These are phyloP conservation scores for Klebsormidium nitens DNA, from an alignment of 139 green algal species.

Conservation along the genomic window DNA sequence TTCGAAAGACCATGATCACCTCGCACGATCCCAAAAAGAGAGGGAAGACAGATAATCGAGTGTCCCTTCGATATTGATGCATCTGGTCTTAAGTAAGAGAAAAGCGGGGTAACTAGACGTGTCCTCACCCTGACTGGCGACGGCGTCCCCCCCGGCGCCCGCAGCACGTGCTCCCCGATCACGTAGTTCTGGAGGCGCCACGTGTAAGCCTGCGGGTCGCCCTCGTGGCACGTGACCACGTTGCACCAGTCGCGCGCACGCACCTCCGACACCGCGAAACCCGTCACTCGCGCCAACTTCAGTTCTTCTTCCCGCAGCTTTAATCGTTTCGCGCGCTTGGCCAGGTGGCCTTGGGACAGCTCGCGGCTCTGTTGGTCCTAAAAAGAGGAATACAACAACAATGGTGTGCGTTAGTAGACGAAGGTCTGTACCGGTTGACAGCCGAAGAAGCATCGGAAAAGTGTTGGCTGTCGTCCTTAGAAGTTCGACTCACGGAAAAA, in stretches of 20 bases:
- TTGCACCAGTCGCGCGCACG: constrained; percentile 96
- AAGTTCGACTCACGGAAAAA: too few species aligned
- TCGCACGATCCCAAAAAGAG: too few species aligned
- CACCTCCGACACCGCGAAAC: constrained; percentile 44
- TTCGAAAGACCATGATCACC: too few species aligned
- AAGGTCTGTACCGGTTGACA: too few species aligned
- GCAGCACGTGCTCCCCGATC: constrained; percentile 46
- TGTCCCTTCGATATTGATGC: too few species aligned
- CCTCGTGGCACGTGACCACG: constrained; percentile 86
- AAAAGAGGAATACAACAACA: too few species aligned
- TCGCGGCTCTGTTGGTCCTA: constrained; percentile 87
- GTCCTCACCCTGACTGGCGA: constrained; percentile 18
- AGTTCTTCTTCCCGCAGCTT: constrained; percentile 71
- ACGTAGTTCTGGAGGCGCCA: constrained; percentile 69
- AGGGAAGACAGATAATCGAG: too few species aligned
- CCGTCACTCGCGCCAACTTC: constrained; percentile 65
- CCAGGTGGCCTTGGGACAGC: constrained; percentile 77
- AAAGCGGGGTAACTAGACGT: too few species aligned
- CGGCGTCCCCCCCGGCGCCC: constrained; percentile 20
- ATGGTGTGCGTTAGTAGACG: too few species aligned
- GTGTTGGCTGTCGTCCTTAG: too few species aligned
- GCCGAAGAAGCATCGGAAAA: too few species aligned
- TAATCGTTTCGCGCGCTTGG: constrained; percentile 63
- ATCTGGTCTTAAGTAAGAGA: too few species aligned
- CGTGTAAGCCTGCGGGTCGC: constrained; percentile 73